Conservation (phyloP, 805 yeast genomes). For the Monosporozyma yasuniensis region DNA sequence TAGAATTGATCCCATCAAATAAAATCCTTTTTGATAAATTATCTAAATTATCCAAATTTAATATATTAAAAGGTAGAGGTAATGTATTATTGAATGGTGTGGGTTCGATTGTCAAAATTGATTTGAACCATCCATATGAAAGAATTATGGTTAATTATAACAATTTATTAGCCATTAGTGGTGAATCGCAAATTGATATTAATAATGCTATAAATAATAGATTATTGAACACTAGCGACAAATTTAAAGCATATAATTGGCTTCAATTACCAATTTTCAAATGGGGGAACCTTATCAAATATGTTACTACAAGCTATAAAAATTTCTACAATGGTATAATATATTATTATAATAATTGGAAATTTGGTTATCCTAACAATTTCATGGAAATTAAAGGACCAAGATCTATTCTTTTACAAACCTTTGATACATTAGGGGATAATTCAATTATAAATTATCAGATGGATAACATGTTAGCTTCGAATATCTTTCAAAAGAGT, state of each 20-base stretch:
- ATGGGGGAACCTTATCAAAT: neutral
- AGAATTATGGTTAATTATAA: slow-evolving; percentile 24
- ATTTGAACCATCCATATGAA: slow-evolving; percentile 17
- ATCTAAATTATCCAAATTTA: slow-evolving; percentile 7
- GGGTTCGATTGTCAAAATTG: slow-evolving; percentile 25
- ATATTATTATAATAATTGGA: slow-evolving; percentile 8
- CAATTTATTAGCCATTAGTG: slow-evolving; percentile 26
- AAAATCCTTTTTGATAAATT: neutral
- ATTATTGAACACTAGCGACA: neutral
- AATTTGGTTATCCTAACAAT: slow-evolving; percentile 17
- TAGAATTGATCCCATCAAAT: slow-evolving; percentile 8
- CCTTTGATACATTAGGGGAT: slow-evolving; percentile 2
- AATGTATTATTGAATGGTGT: slow-evolving; percentile 14
- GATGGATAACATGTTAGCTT: neutral
- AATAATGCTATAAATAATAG: slow-evolving; percentile 10
- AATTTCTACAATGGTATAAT: slow-evolving; percentile 1
- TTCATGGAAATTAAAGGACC: slow-evolving; percentile 29
- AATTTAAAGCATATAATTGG: neutral
- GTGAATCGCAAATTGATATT: slow-evolving; percentile 24
- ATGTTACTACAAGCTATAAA: neutral
- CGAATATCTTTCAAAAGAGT: neutral
- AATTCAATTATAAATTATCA: neutral
- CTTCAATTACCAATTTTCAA: neutral
- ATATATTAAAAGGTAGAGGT: slow-evolving; percentile 26
- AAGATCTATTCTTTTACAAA: slow-evolving; percentile 28